Conservation (phyloP, 1,284 basidiomycete species). For the Trichosporon coremiiforme region DNA sequence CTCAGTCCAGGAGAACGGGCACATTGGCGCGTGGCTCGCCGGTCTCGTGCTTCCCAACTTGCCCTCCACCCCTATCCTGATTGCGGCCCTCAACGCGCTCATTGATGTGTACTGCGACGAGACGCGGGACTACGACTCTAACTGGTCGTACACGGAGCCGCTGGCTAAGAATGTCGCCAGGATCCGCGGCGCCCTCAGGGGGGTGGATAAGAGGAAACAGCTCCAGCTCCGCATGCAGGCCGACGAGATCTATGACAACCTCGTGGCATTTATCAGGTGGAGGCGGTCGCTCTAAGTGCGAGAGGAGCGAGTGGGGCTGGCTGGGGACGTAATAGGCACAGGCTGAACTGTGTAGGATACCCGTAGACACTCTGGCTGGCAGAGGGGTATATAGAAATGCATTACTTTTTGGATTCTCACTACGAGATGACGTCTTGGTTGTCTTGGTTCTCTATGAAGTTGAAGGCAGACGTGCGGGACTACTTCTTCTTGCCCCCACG, state of each 20-base stretch:
- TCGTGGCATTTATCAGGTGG: constrained; percentile 87
- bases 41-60: constrained; percentile 35
- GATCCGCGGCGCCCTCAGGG: constrained; percentile 63
- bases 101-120: constrained; percentile 98
- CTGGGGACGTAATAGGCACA: no score
- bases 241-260: constrained; percentile 68
- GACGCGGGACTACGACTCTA: constrained; percentile 71
- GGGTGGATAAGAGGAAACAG: constrained; percentile 60
- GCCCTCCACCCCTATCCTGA: constrained; percentile 62
- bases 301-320: background rate
- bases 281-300: constrained; percentile 58
- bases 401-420: background rate
- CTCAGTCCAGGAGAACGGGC: constrained; percentile 67
- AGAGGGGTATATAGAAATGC: constrained; percentile 7
- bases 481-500: constrained; percentile 31
- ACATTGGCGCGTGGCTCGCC: constrained; percentile 38
- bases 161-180: constrained; percentile 64
- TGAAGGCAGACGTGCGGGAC: no score
- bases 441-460: background rate
- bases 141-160: constrained; percentile 62
- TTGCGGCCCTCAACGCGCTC: constrained; percentile 80
- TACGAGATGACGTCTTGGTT: no score
- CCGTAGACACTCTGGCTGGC: no score
- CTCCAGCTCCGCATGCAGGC: constrained; percentile 55
- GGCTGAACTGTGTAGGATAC: no score